Base-by-base conservation (phyloP, 176 grass and related monocot species). In the Avena insularis region DNA sequence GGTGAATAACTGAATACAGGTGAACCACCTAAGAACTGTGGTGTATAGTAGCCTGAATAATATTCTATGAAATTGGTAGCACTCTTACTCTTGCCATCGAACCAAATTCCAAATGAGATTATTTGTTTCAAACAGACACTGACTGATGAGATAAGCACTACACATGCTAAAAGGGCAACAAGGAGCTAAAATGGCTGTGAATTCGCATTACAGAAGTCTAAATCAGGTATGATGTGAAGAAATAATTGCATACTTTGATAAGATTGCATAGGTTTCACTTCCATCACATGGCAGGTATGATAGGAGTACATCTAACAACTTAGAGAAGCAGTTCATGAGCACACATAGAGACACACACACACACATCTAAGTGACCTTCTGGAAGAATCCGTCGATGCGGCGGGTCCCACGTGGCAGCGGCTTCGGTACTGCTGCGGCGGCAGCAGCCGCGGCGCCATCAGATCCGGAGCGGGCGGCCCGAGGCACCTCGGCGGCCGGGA, bases 321-420 rank as follows among this genome's bases (percentile, higher is more conserved):
- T 29, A 15, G 78, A 90, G 3, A 40, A 77, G 17, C 23, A 51
- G 15, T 77, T 36, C 71, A 67, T 27, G 67, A 78, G 14, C 40
- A 27, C 66, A 60, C 58, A 54, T 31, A 5, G 13, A 54, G 12
- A 43, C 16, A 82, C 5, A 54, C 29, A 59, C 29, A 59, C 62
- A 14, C 31, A 16, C 5, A 33, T 64, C 77, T 79, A 88, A 9
- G 87, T 77, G 66, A 87, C 76, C 89, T 93, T 98, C 80, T 86
- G 87, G 88, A 98, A 96, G 80, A 98, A 90, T 49, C 90, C 84
- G 83, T 96, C 90, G 55, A 98, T 98, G 70, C 94, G 83, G 67
- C 90, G 93, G 76, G 94, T 88, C 49, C 97, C 97, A n/a, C 82
- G 82, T 0, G 97, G 92, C 82, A 94, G 83, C 25, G 91, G 73